Base-by-base conservation (phyloP, 306 rosid genomes). In the Medicago truncatula region DNA sequence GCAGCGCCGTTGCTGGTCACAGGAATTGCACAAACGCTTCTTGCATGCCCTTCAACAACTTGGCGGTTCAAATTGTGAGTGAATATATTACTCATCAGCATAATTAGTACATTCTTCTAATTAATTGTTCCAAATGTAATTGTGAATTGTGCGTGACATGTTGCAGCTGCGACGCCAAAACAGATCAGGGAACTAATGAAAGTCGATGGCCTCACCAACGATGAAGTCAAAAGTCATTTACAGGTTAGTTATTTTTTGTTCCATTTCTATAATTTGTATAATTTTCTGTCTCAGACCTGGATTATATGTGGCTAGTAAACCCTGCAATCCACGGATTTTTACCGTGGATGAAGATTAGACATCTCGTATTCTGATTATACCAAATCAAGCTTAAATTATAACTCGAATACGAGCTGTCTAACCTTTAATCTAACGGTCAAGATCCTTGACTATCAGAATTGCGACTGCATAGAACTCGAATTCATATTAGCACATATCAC, bases 181-280 rank as follows among this genome's bases (percentile, higher is more conserved):
- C 97, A 94, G 77, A 94, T 94, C 38, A 90, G 95, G 47, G 98
- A 92, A 59, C 75, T 85, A n/a, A 90, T 94, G 98, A 92, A 92
- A 80, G 91, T 92, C 23, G 95, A 90, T 81, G 95, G 95, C 57
- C 95, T 94, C 47, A 94, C 98, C 14, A 94, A 94, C 56, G 98
- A 92, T 68, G 98, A 94, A 86, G 97, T 94, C 61, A 94, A 94
- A 81, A 94, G 98, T 87, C 98, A 94, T 87, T 86, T 94, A 28
- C 98, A 94, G 97, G 98, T 93, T 76, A 72, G 87, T 83, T 17
- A 43, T 43, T 43, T 41, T 3, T 43, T 2, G 47, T 4, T 43
- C 47, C 47, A 43, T 43, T 43, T 41, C 44, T 40, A 40, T 40
- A 10, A 40, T 40, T 2, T 41, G 13, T 41, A 41, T 41, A 1